A percentile compares a stretch with the other conserved stretches of the same genome.
phyloP scores from a whole-genome alignment of 2,329 filamentous ascomycete species.

The Alternaria gaisen region DNA sequence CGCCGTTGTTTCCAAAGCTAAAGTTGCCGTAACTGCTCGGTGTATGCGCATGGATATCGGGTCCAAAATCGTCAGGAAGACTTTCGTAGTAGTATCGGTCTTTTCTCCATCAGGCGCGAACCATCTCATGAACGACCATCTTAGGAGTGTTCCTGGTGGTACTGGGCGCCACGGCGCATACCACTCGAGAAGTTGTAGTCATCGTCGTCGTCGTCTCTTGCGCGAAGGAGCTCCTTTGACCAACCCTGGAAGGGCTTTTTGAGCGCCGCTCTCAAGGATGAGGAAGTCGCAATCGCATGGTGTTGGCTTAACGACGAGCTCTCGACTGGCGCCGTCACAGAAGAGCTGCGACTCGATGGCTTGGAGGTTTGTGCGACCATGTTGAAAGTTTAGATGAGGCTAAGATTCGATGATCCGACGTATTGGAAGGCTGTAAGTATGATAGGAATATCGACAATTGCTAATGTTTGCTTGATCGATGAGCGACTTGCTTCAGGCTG shows the following conservation, averaged over 20 bases:
- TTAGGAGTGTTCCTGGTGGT: slow-evolving; percentile 14
- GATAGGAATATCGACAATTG: neutral
- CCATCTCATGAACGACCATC: neutral
- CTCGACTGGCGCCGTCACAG: slow-evolving; percentile 6
- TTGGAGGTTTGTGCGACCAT: slow-evolving; percentile 17
- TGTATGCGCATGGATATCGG: neutral
- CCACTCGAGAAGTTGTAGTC: slow-evolving; percentile 49
- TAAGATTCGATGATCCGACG: neutral
- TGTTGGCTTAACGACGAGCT: slow-evolving; percentile 7
- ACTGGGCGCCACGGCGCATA: slow-evolving; percentile 26
- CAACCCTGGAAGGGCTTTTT: slow-evolving; percentile 50
- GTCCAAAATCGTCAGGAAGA: neutral
- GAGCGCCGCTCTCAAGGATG: slow-evolving; percentile 30
- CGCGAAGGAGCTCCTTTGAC: slow-evolving; percentile 44
- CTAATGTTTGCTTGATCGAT: neutral
- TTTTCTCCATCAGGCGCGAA: neutral
- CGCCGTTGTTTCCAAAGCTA: neutral
- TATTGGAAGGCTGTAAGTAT: neutral
- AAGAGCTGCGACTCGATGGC: slow-evolving; percentile 13
- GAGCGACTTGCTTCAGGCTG: neutral
- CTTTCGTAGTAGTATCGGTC: neutral
- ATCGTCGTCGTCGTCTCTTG: slow-evolving; percentile 45
- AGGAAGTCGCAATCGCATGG: slow-evolving; percentile 13
- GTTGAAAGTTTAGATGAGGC: neutral
- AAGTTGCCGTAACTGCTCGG: neutral